phyloP scores from a whole-genome alignment of 2,329 filamentous ascomycete genomes.

The Hypoxylon sp. region DNA sequence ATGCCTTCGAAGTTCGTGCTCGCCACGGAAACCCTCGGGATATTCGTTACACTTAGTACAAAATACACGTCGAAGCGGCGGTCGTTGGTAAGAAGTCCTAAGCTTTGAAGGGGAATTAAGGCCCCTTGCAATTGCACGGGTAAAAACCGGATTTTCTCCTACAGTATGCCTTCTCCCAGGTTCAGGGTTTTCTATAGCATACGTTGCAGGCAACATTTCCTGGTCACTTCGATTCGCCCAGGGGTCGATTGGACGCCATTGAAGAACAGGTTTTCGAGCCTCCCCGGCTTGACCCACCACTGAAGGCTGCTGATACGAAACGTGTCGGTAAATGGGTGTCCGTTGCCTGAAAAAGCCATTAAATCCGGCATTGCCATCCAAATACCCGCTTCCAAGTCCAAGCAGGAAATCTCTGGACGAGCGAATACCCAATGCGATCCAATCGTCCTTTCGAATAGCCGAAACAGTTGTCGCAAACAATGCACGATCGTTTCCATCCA shows the following conservation, averaged over 20 bases:
- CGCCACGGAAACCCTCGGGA: constrained; percentile 88
- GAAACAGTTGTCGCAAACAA: constrained; percentile 60
- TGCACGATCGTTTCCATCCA: constrained; percentile 61
- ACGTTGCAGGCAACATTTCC: constrained; percentile 45
- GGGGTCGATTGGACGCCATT: constrained; percentile 57
- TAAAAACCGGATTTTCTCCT: constrained; percentile 60
- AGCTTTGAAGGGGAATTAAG: constrained; percentile 60
- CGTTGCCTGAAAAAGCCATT: constrained; percentile 60
- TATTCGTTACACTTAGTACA: constrained; percentile 85
- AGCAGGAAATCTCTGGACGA: constrained; percentile 66
- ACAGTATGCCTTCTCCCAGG: constrained; percentile 61
- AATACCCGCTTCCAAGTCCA: constrained; percentile 61
- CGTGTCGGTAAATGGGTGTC: constrained; percentile 52
- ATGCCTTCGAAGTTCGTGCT: constrained; percentile 85
- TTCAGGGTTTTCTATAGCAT: constrained; percentile 46
- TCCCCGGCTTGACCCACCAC: constrained; percentile 54
- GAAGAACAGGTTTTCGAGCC: constrained; percentile 55
- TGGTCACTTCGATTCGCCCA: constrained; percentile 54
- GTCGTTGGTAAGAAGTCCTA: constrained; percentile 63
- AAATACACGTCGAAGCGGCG: constrained; percentile 77
- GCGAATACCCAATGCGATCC: constrained; percentile 61
- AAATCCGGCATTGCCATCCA: constrained; percentile 54
- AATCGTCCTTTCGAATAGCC: constrained; percentile 62
- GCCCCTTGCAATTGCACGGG: constrained; percentile 55
- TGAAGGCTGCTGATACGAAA: constrained; percentile 53